These are phyloP conservation scores for Tetrahymena malaccensis DNA, from an alignment of 73 alveolate genomes.

Conservation along the genomic window DNA sequence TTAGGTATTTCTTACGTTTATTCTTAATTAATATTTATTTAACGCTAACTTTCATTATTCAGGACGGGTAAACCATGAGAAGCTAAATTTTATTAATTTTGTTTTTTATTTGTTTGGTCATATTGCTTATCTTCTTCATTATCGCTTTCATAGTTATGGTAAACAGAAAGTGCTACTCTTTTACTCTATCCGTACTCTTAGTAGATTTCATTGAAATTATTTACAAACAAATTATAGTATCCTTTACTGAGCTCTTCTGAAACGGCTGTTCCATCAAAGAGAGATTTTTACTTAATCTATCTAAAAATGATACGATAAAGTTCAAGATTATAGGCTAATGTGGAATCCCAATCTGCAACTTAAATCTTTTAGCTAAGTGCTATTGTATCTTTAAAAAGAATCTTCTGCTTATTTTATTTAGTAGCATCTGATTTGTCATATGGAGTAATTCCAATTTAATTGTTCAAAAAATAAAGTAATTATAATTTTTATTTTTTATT, in stretches of 20 bases:
- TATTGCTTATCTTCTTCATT: background rate
- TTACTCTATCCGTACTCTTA: background rate
- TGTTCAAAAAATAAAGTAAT: background rate
- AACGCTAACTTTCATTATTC: background rate
- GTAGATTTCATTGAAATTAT: background rate
- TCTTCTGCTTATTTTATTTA: background rate
- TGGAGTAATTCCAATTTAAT: background rate
- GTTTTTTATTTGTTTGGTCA: background rate
- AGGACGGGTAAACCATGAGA: background rate
- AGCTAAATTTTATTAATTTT: background rate
- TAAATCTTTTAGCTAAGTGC: background rate
- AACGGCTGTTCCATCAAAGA: background rate
- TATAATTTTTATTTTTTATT: background rate
- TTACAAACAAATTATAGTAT: background rate
- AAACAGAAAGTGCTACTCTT: background rate
- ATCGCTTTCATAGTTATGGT: background rate
- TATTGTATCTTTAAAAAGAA: background rate
- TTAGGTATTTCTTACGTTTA: background rate
- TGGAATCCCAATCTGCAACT: background rate
- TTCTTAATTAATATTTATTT: background rate
- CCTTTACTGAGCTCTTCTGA: background rate
- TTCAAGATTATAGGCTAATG: background rate
- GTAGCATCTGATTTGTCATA: background rate
- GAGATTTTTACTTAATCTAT: background rate
- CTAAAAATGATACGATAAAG: background rate